phyloP scores from a whole-genome alignment of 441 rosid species.

The Capsella rubella region DNA sequence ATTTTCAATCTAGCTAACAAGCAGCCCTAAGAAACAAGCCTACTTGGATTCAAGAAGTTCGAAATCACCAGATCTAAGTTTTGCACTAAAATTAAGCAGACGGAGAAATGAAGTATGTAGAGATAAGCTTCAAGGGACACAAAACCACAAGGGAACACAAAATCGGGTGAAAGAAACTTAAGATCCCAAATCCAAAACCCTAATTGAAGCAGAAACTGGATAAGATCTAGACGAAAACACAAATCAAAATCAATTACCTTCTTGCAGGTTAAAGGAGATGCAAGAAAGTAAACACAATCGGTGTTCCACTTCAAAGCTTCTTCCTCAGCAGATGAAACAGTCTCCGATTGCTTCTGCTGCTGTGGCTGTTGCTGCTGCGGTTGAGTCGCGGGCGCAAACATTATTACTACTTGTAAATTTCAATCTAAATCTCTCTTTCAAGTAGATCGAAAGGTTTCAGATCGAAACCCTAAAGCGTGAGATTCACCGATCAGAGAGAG shows the following conservation, averaged over 20 bases:
- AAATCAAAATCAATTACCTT: constrained; percentile 54
- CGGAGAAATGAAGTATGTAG: not conserved
- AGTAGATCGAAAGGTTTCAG: constrained; percentile 37
- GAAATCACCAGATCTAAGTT: constrained; percentile 41
- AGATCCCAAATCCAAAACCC: constrained; percentile 50
- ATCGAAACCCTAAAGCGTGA: constrained; percentile 13
- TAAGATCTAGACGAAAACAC: constrained; percentile 18
- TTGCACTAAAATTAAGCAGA: not conserved
- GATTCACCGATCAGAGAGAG: constrained; percentile 40
- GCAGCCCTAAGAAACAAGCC: not conserved
- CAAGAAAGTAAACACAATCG: constrained; percentile 97
- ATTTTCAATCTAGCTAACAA: not conserved
- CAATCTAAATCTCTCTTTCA: constrained; percentile 15
- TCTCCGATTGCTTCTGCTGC: constrained; percentile 44
- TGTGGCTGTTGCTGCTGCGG: constrained; percentile 53
- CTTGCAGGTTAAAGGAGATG: constrained; percentile 98
- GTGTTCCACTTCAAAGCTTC: constrained; percentile 92
- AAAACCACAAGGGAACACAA: not conserved
- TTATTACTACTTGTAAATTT: constrained; percentile 41
- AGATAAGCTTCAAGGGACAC: constrained; percentile 1
- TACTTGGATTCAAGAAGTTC: constrained; percentile 8
- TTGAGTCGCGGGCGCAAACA: constrained; percentile 61
- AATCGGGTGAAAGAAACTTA: constrained; percentile 3
- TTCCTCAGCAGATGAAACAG: constrained; percentile 66
- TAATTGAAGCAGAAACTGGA: constrained; percentile 30